Conservation (phyloP, 495 filamentous ascomycete species). For the Amniculicola lignicola region DNA sequence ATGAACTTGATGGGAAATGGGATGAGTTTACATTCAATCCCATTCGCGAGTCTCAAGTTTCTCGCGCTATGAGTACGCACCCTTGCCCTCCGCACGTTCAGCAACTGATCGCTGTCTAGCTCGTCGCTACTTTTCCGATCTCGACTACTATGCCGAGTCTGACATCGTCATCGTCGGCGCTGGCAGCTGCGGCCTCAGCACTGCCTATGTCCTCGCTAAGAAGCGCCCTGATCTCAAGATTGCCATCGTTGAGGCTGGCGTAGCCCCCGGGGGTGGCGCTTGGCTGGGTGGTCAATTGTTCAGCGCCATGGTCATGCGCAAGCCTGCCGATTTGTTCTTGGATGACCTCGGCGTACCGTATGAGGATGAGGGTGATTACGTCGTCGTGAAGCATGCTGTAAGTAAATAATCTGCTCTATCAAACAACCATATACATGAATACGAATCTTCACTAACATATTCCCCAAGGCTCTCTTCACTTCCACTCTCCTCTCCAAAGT, state of each 20-base stretch:
- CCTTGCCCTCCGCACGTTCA: too few species aligned
- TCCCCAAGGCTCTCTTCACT: slow-evolving; percentile 67
- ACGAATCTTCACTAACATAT: neutral
- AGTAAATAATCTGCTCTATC: neutral
- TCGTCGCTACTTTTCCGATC: slow-evolving; percentile 82
- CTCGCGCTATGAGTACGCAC: slow-evolving; percentile 73
- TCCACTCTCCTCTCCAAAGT: slow-evolving; percentile 79
- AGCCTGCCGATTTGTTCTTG: slow-evolving; percentile 82
- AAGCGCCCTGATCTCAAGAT: slow-evolving; percentile 86
- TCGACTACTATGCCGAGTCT: slow-evolving; percentile 84
- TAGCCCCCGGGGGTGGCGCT: slow-evolving; percentile 82
- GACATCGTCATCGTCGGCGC: slow-evolving; percentile 91
- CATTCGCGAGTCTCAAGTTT: slow-evolving; percentile 87
- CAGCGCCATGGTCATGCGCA: slow-evolving; percentile 89
- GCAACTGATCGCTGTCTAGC: too few species aligned
- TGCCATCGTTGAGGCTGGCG: slow-evolving; percentile 82
- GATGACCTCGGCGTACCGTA: slow-evolving; percentile 76
- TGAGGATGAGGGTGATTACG: slow-evolving; percentile 80
- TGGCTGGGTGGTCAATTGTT: slow-evolving; percentile 94
- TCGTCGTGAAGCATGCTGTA: slow-evolving; percentile 84
- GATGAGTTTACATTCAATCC: slow-evolving; percentile 72
- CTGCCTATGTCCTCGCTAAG: slow-evolving; percentile 79
- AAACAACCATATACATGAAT: neutral
- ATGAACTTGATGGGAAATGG: slow-evolving; percentile 67
- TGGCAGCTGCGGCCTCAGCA: slow-evolving; percentile 79